Evolutionary conservation across 2,329 filamentous ascomycete species (phyloP).

Genomic region (Xylaria sp.): DNA sequence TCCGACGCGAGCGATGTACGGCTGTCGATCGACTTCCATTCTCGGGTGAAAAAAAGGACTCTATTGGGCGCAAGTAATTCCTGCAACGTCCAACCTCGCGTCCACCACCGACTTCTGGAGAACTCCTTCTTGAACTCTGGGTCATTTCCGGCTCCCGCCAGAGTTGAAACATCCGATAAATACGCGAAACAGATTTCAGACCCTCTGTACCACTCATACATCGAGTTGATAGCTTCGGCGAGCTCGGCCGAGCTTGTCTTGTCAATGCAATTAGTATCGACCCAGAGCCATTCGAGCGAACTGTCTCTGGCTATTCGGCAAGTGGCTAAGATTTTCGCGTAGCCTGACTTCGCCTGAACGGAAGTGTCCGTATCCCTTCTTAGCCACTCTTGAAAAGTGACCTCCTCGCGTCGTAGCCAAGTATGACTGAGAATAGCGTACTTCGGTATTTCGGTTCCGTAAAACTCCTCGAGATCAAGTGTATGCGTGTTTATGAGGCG

Average conservation of each 20-base stretch:
- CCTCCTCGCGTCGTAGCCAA: neutral
- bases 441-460: conserved; percentile 4
- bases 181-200: conserved; percentile 3
- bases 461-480: conserved; percentile 6
- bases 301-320: neutral
- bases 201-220: conserved; percentile 1
- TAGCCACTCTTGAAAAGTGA: conserved; percentile 16
- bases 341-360: neutral
- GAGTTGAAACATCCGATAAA: neutral
- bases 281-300: conserved; percentile 3
- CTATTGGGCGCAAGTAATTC: neutral
- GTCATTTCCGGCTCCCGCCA: neutral
- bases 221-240: conserved; percentile 1
- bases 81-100: conserved; percentile 5
- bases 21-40: neutral
- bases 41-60: neutral
- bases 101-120: conserved; percentile 3
- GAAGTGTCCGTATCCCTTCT: neutral
- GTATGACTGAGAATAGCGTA: conserved; percentile 17
- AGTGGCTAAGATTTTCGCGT: neutral
- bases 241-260: conserved; percentile 14
- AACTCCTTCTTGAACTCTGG: neutral
- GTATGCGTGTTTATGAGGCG: conserved; percentile 5
- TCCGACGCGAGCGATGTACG: neutral
- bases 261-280: conserved; percentile 9